Evolutionary conservation across 108 stramenopile species (phyloP), one percentile per base, ranked within the genome.

Genomic region (Skeletonema menzelii): DNA sequence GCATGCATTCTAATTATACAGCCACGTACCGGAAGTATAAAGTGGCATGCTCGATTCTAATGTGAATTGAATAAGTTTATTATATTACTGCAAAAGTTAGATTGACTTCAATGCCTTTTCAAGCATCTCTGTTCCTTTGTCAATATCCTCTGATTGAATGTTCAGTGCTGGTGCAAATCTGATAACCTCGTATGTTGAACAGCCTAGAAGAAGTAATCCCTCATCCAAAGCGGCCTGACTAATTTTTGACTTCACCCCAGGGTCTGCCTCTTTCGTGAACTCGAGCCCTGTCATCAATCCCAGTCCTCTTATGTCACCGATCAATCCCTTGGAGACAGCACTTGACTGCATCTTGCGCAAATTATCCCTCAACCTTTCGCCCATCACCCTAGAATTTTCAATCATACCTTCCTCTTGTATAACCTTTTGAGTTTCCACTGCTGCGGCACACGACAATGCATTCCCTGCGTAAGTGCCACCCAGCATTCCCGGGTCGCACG

Each of bases 141-240:
- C 69, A 14, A 96, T 69, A 56, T 97, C 94, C 34, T 73, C 88
- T 57, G 90, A 84, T 6, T 79, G 84, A 26, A 93, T 81, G 69
- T 92, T 91, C 27, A 97, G 72, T 19, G 97, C 95, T 19, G 97
- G 97, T 7, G 97, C 95, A 67, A 97, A 97, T 57, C 97, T 85
- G 8, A 95, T 91, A 24, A 97, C 96, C 62, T 84, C 92, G 38
- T 72, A 67, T 8, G 83, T 65, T 14, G 94, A 93, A 12, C 96
- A 96, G 17, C 95, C 92, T 7, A 97, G 95, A 67, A 97, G 70
- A 68, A 97, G 84, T 42, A 97, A 77, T n/a, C 92, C 92, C 30
- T 90, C 75, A 12, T 92, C 69, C 78, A 92, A 64, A 27, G 47
- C 55, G 15, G 57, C 76, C 46, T 73, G 67, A 19, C 72, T 59